Conservation (phyloP, 2,329 filamentous ascomycete species). For the Westerdykella aurantiaca region DNA sequence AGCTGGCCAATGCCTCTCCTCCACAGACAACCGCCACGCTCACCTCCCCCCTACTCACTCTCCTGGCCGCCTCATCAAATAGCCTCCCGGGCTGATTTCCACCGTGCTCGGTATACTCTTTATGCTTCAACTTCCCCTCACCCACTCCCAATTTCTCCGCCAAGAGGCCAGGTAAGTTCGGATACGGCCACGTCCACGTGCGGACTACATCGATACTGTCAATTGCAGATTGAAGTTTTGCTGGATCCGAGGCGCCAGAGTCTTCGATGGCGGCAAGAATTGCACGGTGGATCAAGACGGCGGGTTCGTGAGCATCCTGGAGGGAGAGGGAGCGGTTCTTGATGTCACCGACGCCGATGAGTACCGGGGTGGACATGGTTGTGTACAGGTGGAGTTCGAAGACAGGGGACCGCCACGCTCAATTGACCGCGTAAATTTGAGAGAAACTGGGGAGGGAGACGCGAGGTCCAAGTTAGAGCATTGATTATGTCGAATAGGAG, state of each 20-base stretch:
- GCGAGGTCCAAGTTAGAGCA: neutral
- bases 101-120: conserved; percentile 53
- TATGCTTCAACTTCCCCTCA: conserved; percentile 42
- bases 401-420: neutral
- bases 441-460: neutral
- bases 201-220: conserved; percentile 57
- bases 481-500: neutral
- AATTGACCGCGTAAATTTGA: neutral
- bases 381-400: neutral
- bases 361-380: conserved; percentile 42
- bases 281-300: conserved; percentile 54
- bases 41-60: conserved; percentile 50
- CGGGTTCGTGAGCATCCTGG: conserved; percentile 54
- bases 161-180: conserved; percentile 52
- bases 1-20: conserved; percentile 58
- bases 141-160: conserved; percentile 46
- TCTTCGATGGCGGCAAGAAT: conserved; percentile 50
- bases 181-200: conserved; percentile 63
- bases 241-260: conserved; percentile 32
- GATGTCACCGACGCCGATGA: conserved; percentile 59
- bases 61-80: conserved; percentile 58
- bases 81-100: conserved; percentile 58
- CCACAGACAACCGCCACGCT: conserved; percentile 57
- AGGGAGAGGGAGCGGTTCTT: conserved; percentile 51
- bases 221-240: conserved; percentile 42